Evolutionary conservation across 352 stramenopile species (phyloP).

Genomic region (Aphanomyces astaci): DNA sequence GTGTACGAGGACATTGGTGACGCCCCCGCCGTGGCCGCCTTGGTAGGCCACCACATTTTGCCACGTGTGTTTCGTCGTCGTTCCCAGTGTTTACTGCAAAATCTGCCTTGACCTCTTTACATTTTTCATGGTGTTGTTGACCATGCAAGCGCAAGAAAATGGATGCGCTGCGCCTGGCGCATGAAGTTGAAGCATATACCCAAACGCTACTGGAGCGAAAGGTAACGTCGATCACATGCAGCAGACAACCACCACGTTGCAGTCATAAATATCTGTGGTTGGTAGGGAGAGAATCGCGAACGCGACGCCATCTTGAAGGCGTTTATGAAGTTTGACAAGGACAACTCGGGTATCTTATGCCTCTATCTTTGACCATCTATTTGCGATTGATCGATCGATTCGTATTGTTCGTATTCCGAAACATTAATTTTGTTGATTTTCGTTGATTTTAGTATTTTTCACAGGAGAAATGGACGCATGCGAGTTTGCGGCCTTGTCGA

Average conservation of each 20-base stretch:
- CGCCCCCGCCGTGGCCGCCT: not conserved
- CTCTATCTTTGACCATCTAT: no score
- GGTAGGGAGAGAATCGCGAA: conserved; percentile 11
- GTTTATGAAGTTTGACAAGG: conserved; percentile 12
- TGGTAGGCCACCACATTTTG: not conserved
- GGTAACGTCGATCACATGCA: no score
- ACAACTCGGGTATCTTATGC: conserved; percentile 18
- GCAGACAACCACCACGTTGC: no score
- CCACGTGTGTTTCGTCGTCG: no score
- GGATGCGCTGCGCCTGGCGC: not conserved
- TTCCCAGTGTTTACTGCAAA: no score
- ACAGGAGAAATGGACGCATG: conserved; percentile 9
- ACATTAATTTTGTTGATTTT: no score
- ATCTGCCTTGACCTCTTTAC: no score
- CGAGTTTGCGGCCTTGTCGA: conserved; percentile 7
- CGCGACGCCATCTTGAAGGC: conserved; percentile 14
- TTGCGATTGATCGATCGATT: no score
- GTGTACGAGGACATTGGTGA: conserved; percentile 5
- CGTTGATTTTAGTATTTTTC: no score
- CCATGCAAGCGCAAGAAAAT: conserved; percentile 1
- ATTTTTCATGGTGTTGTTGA: not conserved
- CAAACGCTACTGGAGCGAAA: conserved; percentile 1
- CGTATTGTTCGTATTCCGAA: no score
- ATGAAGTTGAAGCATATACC: not conserved
- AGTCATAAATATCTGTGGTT: not conserved